Evolutionary conservation across 1,139 yeast species (phyloP), one percentile per base, ranked within the genome.

Genomic region (Debaryomyces nepalensis): DNA sequence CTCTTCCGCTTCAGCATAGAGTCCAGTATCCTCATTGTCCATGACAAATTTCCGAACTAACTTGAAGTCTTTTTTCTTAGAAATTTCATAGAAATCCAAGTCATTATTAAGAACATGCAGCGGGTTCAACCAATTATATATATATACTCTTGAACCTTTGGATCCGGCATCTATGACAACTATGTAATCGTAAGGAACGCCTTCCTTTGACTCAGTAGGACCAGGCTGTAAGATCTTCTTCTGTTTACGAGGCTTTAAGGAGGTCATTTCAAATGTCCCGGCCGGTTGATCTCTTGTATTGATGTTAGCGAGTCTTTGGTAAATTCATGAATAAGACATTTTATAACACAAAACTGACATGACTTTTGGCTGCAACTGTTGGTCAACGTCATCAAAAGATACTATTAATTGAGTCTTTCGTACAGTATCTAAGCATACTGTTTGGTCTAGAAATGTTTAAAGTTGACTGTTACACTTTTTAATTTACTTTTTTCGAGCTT

Each of bases 131-230:
- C 89, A 86, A 45, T 76, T 75, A 60, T 88, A 88, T 2, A 88
- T 76, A 54, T 77, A 85, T 0, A 86, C 86, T 11, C 96, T 66
- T 1, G 95, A 82, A 0, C 96, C 96, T 36, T 81, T 82, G 1
- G 95, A 85, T 0, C 96, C 96, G 0, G 95, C 86, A 57, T 88
- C 96, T 15, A 88, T 81, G 8, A 88, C 74, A 2, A 88, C 78
- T 2, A 87, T 78, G 59, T 84, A 87, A 55, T 83, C 83, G 48
- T 76, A 79, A 0, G 87, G 85, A 1, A 73, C 59, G 0, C 76
- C 77, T 3, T 70, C 59, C 5, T 59, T 53, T 33, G 73, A 69
- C 39, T 51, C 54, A 7, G 66, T 39, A 2, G 73, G 70, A 3
- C 72, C 73, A 1, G 58, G 44, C 15, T 49, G 44, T 19, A 43